phyloP scores from a whole-genome alignment of 495 filamentous ascomycete genomes.

The Lepidopterella palustris region DNA sequence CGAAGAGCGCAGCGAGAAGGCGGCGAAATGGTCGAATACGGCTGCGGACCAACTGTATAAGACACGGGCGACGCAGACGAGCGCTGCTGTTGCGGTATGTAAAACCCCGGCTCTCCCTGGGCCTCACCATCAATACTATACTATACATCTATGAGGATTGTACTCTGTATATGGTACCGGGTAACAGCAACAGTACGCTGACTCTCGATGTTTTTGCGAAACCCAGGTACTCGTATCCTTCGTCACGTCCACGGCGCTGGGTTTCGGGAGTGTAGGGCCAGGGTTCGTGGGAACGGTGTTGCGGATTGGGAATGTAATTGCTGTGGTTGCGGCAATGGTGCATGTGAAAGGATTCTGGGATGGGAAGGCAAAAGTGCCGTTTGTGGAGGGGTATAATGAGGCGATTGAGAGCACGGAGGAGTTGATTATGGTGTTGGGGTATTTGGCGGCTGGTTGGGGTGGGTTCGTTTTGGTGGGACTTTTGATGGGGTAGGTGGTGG shows the following conservation, averaged over 20 bases:
- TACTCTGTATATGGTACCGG: no score
- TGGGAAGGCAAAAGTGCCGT: slow-evolving; percentile 32
- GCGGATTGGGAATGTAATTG: slow-evolving; percentile 17
- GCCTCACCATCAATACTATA: no score
- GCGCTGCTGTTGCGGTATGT: slow-evolving; percentile 35
- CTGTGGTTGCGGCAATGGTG: slow-evolving; percentile 8
- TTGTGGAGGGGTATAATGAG: slow-evolving; percentile 36
- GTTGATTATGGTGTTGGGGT: slow-evolving; percentile 17
- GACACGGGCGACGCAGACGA: slow-evolving; percentile 40
- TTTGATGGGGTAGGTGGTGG: neutral
- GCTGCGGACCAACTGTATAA: slow-evolving; percentile 38
- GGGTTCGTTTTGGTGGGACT: neutral
- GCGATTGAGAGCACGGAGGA: slow-evolving; percentile 32
- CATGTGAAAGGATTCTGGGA: slow-evolving; percentile 37
- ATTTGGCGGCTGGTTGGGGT: neutral
- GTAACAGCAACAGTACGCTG: neutral
- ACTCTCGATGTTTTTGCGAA: neutral
- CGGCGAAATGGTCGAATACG: slow-evolving; percentile 38
- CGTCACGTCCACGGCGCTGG: slow-evolving; percentile 37
- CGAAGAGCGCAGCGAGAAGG: slow-evolving; percentile 38
- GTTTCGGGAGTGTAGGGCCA: slow-evolving; percentile 15
- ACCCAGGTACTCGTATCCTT: slow-evolving; percentile 46
- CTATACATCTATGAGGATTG: no score
- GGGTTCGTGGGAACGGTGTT: slow-evolving; percentile 7
- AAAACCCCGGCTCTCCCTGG: neutral